phyloP scores from a whole-genome alignment of 164 flowering plant species.

The Berberis thunbergii region DNA sequence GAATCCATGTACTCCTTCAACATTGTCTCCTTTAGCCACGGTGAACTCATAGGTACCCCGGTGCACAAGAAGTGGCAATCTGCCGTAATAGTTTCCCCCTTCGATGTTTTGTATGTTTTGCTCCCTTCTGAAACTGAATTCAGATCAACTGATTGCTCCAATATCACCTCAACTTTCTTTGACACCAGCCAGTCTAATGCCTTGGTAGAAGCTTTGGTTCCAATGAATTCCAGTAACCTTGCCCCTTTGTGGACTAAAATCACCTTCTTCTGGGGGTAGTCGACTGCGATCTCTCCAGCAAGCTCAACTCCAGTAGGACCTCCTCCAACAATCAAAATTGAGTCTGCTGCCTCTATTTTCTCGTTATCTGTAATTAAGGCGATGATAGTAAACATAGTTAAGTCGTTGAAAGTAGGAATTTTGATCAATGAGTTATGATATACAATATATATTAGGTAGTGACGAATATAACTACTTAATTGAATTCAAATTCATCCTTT shows the following conservation, averaged over 20 bases:
- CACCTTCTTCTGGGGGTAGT: conserved; percentile 66
- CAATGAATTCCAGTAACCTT: conserved; percentile 69
- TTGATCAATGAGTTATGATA: too few relatives aligned
- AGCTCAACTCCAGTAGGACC: conserved; percentile 97
- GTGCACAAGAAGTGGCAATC: conserved; percentile 56
- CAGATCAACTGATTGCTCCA: conserved; percentile 43
- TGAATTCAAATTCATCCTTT: too few relatives aligned
- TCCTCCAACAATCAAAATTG: conserved; percentile 76
- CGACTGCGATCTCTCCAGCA: conserved; percentile 74
- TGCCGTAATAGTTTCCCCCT: conserved; percentile 32
- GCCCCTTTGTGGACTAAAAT: conserved; percentile 62
- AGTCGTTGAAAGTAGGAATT: too few relatives aligned
- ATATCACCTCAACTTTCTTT: conserved; percentile 61
- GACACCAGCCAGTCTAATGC: conserved; percentile 58
- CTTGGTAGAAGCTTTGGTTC: conserved; percentile 62
- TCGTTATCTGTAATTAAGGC: conserved; percentile 36
- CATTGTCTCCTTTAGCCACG: conserved; percentile 52
- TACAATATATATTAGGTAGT: too few relatives aligned
- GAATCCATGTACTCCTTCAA: conserved; percentile 40
- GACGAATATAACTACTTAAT: too few relatives aligned
- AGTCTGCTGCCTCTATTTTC: conserved; percentile 45
- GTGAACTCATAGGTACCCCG: conserved; percentile 46
- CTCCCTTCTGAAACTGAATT: conserved; percentile 22
- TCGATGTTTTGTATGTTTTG: conserved; percentile 15
- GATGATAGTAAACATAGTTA: background rate